Percentiles rank a stretch among this genome's conserved stretches.
These are phyloP conservation scores for Candida boidinii DNA, from an alignment of 805 yeast species.

Conservation along the genomic window DNA sequence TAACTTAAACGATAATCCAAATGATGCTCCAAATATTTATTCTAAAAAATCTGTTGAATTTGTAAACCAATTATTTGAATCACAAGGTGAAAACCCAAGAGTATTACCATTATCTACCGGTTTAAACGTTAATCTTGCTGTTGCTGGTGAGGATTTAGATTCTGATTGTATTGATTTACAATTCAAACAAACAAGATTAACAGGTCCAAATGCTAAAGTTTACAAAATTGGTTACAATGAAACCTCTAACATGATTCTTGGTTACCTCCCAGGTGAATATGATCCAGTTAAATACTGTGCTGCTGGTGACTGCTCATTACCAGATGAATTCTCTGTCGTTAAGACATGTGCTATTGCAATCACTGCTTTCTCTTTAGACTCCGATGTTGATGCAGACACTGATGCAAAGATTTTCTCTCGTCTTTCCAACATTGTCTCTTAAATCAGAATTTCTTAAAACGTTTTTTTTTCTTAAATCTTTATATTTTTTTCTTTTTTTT, in stretches of 20 bases:
- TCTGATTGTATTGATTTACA: conserved; percentile 30
- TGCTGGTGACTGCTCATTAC: conserved; percentile 34
- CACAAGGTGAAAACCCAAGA: conserved; percentile 28
- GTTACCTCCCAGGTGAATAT: conserved; percentile 13
- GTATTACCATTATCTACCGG: conserved; percentile 34
- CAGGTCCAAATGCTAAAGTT: conserved; percentile 27
- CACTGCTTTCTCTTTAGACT: conserved; percentile 36
- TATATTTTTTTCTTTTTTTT: no score
- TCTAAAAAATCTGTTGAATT: conserved; percentile 29
- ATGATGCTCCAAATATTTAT: conserved; percentile 32
- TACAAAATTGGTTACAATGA: conserved; percentile 28
- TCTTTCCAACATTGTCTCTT: no score
- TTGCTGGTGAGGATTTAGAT: conserved; percentile 27
- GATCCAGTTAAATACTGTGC: conserved; percentile 17
- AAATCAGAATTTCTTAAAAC: no score
- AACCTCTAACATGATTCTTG: conserved; percentile 14
- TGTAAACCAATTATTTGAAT: conserved; percentile 26
- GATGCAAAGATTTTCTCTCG: not conserved
- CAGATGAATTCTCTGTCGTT: conserved; percentile 26
- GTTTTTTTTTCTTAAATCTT: no score
- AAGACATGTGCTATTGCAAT: conserved; percentile 29
- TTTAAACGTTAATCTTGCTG: conserved; percentile 36
- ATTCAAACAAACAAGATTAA: conserved; percentile 32
- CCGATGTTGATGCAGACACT: conserved; percentile 24
- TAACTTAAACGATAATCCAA: conserved; percentile 28